A percentile compares a stretch with the other conserved stretches of the same genome.
Evolutionary conservation across 2,329 filamentous ascomycete species (phyloP).

Genomic region (Alternaria ventricosa): DNA sequence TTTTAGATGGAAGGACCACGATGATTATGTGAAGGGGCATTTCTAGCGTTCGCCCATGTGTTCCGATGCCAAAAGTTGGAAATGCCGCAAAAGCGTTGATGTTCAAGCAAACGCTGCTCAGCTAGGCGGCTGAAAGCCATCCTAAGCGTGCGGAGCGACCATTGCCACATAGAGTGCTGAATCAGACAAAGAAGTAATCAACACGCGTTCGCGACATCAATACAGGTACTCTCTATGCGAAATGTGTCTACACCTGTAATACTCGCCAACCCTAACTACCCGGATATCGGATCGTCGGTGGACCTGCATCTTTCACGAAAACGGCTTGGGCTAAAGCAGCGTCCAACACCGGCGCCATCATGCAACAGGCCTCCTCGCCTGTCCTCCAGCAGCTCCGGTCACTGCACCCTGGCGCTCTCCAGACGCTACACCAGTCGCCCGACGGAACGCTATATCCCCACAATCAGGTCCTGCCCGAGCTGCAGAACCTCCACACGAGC

Average conservation of each 20-base stretch:
- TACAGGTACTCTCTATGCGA: slow-evolving; percentile 1
- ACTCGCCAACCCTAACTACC: not conserved
- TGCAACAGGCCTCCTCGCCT: slow-evolving; percentile 26
- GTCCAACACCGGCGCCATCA: slow-evolving; percentile 30
- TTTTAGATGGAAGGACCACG: slow-evolving; percentile 23
- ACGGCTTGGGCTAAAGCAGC: slow-evolving; percentile 33
- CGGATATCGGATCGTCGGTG: slow-evolving; percentile 6
- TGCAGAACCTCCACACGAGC: slow-evolving; percentile 50
- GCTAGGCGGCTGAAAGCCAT: slow-evolving; percentile 17
- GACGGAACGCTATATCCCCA: slow-evolving; percentile 32
- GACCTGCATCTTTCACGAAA: slow-evolving; percentile 11
- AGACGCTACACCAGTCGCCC: slow-evolving; percentile 38
- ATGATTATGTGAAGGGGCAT: slow-evolving; percentile 6
- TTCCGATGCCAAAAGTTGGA: slow-evolving; percentile 14
- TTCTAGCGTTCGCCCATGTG: slow-evolving; percentile 6
- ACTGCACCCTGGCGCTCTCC: slow-evolving; percentile 35
- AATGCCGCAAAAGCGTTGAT: slow-evolving; percentile 9
- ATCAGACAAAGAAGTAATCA: slow-evolving; percentile 38
- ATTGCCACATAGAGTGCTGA: slow-evolving; percentile 30
- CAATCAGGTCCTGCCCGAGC: slow-evolving; percentile 38
- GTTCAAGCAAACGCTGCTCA: slow-evolving; percentile 5
- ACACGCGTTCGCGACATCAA: slow-evolving; percentile 17
- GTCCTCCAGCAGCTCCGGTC: slow-evolving; percentile 30
- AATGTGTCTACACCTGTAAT: slow-evolving; percentile 1
- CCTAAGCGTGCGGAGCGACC: slow-evolving; percentile 20